Percentiles rank a stretch among this genome's conserved stretches.
phyloP scores from a whole-genome alignment of 306 rosid genomes.

The Calophaca sinica region DNA sequence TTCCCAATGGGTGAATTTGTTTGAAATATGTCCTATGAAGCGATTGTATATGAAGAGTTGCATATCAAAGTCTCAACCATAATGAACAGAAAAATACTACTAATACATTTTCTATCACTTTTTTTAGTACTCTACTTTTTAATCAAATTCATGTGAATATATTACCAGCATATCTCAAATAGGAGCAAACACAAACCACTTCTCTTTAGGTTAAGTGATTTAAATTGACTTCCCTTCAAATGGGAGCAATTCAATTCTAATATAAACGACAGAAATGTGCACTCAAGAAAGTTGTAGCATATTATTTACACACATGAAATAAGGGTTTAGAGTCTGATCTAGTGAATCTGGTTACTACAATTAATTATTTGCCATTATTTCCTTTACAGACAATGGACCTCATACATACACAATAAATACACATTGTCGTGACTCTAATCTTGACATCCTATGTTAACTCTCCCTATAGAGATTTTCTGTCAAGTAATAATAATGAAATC shows the following conservation, averaged over 20 bases:
- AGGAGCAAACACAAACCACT: no score
- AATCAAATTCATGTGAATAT: no score
- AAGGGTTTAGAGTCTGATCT: slow-evolving; percentile 51
- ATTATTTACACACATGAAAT: slow-evolving; percentile 71
- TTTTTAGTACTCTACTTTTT: no score
- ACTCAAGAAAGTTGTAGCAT: slow-evolving; percentile 55
- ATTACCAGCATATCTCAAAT: no score
- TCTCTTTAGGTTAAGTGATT: no score
- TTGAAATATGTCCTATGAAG: no score
- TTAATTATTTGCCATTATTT: slow-evolving; percentile 66
- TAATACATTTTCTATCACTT: no score
- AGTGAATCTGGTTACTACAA: slow-evolving; percentile 51
- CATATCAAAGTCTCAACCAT: no score
- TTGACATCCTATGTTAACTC: slow-evolving; percentile 56
- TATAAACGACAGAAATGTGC: slow-evolving; percentile 14
- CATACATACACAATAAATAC: slow-evolving; percentile 50
- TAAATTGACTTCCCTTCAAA: not conserved
- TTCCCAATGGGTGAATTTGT: no score
- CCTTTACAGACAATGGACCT: slow-evolving; percentile 59
- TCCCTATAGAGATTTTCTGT: slow-evolving; percentile 48
- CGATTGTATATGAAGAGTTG: no score
- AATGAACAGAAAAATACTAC: no score
- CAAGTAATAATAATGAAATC: slow-evolving; percentile 37
- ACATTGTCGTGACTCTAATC: slow-evolving; percentile 47
- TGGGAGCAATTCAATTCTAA: not conserved